phyloP scores from a whole-genome alignment of 2,329 filamentous ascomycete genomes.

The Talaromyces verruculosus region DNA sequence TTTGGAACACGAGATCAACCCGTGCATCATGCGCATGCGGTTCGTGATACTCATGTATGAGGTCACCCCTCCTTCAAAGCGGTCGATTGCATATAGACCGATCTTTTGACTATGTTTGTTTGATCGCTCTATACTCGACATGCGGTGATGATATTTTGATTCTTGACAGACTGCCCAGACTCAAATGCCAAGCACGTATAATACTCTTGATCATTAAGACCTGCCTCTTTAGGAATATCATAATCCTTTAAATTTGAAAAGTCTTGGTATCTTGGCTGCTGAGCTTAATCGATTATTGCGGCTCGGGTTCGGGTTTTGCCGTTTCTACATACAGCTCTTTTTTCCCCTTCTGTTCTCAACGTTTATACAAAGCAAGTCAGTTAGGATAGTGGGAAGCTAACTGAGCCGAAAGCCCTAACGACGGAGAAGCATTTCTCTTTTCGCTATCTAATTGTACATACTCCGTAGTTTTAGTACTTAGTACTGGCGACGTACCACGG shows the following conservation, averaged over 20 bases:
- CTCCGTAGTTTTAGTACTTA: not conserved
- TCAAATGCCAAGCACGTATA: not conserved
- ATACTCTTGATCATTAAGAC: not conserved
- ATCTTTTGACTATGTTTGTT: not conserved
- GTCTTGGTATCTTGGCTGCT: not conserved
- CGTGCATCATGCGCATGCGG: not conserved
- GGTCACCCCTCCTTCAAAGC: not conserved
- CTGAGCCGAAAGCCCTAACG: not conserved
- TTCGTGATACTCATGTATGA: not conserved
- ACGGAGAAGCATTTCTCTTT: not conserved
- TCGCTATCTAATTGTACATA: not conserved
- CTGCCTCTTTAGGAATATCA: not conserved
- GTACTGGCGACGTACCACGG: not conserved
- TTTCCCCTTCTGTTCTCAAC: too few species aligned
- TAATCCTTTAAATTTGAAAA: not conserved
- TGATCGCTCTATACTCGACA: not conserved
- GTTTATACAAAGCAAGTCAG: too few species aligned
- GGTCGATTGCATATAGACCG: slow-evolving; percentile 1
- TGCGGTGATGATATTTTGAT: slow-evolving; percentile 1
- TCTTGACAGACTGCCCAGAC: not conserved
- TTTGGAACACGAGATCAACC: not conserved
- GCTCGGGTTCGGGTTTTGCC: not conserved
- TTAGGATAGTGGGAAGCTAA: not conserved
- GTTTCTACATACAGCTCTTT: not conserved
- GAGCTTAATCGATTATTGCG: not conserved